Base-by-base conservation (phyloP, 495 filamentous ascomycete species). In the Gamarada debralockiae region DNA sequence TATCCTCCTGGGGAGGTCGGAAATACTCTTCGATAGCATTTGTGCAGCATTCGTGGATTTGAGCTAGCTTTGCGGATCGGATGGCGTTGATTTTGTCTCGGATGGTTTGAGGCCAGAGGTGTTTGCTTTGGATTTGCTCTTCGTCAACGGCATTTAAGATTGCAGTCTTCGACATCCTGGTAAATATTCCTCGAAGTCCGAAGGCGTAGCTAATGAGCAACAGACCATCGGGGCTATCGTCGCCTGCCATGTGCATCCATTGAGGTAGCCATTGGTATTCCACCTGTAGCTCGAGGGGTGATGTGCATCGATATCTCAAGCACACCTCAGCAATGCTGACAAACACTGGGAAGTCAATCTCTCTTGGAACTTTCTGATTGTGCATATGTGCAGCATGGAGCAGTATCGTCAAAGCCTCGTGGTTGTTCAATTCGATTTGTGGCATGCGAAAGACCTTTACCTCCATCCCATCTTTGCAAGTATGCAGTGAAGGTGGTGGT, bases 371-470 rank as follows among this genome's bases (percentile, higher is more conserved):
- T 41, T 65, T 61, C 23, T 65, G 55, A 14, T 61, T 63, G 44
- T 70, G 71, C 64, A 73, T 72, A 52, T 74, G 71, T 6, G 68
- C 70, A 12, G 70, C 70, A 42, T 68, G 65, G 9, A 74, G 70
- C 12, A 74, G 50, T 12, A 67, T 67, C 22, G 63, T 66, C 21
- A 74, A 44, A 1, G 69, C 50, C 5, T 61, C 56, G 22, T 65
- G 22, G 9, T 53, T 59, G 42, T 70, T 70, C 24, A 59, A 54
- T 41, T 72, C 70, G 1, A 61, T 52, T 57, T 72, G 67, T 37
- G 69, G 68, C 70, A 74, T 72, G 2, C 63, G 65, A 34, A 66
- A 70, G 15, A 70, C 44, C 48, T 57, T 61, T 2, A 65, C 64
- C 47, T 60, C 58, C 38, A 55, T 63, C 8, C 65, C 61, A 44